Conservation (phyloP, 768 basidiomycete species). For the Imleria badia region DNA sequence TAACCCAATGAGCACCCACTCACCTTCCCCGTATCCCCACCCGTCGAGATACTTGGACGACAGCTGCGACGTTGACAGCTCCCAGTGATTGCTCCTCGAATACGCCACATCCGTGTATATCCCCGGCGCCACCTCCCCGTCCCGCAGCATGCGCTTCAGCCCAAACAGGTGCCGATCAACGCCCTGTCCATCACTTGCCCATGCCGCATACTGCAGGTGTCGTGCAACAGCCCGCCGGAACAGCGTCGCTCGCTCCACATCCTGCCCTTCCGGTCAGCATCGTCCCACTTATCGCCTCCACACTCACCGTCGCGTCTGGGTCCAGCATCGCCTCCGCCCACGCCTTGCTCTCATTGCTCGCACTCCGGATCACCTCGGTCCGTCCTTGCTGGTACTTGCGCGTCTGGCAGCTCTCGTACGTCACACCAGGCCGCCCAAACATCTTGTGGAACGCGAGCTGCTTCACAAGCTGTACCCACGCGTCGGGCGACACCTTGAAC, state of each 20-base stretch:
- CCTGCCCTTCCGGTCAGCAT: constrained; percentile 34
- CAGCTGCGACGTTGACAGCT: constrained; percentile 88
- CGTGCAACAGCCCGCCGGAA: constrained; percentile 77
- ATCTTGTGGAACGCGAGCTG: constrained; percentile 95
- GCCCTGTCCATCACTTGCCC: constrained; percentile 93
- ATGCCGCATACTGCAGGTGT: constrained; percentile 83
- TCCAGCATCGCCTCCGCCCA: constrained; percentile 92
- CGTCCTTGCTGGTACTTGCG: constrained; percentile 87
- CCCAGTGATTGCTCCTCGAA: constrained; percentile 79
- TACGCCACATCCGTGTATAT: constrained; percentile 77
- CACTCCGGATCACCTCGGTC: constrained; percentile 92
- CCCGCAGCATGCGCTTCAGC: constrained; percentile 74
- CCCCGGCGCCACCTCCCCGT: constrained; percentile 69
- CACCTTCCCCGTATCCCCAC: constrained; percentile 97
- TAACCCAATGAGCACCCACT: background rate
- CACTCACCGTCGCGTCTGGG: constrained; percentile 45
- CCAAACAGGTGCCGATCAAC: constrained; percentile 97
- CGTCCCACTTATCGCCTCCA: background rate
- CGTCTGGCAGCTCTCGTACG: constrained; percentile 95
- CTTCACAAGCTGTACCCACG: constrained; percentile 93
- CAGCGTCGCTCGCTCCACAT: constrained; percentile 56
- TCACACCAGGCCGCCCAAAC: constrained; percentile 68
- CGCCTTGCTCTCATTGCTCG: constrained; percentile 76
- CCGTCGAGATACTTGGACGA: constrained; percentile 81
- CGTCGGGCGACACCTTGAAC: constrained; percentile 84